Base-by-base conservation (phyloP, 306 rosid genomes). In the Ormosia emarginata region DNA sequence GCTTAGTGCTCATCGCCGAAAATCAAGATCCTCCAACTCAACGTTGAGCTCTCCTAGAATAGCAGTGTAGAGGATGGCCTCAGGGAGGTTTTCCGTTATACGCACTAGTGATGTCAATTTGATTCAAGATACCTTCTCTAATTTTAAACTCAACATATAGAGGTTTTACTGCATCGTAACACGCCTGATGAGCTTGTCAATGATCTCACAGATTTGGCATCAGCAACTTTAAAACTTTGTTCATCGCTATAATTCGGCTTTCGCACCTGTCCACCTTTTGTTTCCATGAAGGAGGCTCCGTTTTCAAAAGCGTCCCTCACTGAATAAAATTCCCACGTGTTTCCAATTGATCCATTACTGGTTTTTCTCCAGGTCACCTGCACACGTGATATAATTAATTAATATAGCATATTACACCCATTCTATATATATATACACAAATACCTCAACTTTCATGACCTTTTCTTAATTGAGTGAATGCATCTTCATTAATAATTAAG, bases 361-460 rank as follows among this genome's bases (percentile, higher is more conserved):
- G 8, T 6, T 62, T 85, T 79, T 74, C 89, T 86, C 89, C 84
- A 79, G 12, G 86, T 86, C 17, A 79, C 77, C 76, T 83, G 7
- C 40, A 64, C 40, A 40, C 8, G 3, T 33, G 18, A 44, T 29
- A 2, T 1, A 18, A 10, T 29, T 24, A 24, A 24, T 24, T 33
- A 39, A 17, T 56, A 56, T 56, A 73, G 7, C 29, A 56, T 3
- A 24, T 40, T 3, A 0, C 30, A 78, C 4, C 8, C 1, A 40
- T 56, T 79, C 30, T 9, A 67, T 39, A 33, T 44, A 24, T 24
- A 24, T 1, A 24, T 1, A 46, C 62, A 44, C 24, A 69, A 46
- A 44, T 69, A 30, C 18, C 57, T 11, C 3, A 24, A 68, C 1
- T 44, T 68, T 24, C 3, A 5, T 56, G 33, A 7, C 8, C 0